Conservation (phyloP, 129 eudicot species). For the Tanacetum coccineum region DNA sequence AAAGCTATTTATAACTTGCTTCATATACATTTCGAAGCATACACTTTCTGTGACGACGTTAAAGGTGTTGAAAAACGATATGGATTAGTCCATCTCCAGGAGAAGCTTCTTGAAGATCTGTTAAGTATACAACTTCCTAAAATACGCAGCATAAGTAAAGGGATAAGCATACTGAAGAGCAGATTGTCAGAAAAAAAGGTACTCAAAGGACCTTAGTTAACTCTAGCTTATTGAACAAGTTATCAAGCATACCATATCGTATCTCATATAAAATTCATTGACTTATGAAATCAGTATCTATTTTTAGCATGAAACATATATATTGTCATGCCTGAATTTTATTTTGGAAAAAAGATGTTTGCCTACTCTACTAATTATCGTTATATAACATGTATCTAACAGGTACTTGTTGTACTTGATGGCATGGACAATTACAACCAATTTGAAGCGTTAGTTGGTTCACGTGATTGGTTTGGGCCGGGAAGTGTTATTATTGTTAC, state of each 20-base stretch:
- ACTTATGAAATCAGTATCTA: not conserved
- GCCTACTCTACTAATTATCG: not conserved
- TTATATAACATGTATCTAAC: not conserved
- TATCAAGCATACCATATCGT: not conserved
- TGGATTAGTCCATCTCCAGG: slow-evolving; percentile 29
- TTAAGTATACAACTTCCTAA: slow-evolving; percentile 4
- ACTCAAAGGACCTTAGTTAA: not conserved
- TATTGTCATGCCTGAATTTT: too few species aligned
- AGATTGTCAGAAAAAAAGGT: slow-evolving; percentile 29
- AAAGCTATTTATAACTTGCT: slow-evolving; percentile 29
- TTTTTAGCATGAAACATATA: too few species aligned
- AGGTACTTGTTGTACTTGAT: slow-evolving; percentile 36
- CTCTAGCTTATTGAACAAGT: too few species aligned
- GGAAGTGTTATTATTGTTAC: slow-evolving; percentile 38
- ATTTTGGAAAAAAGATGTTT: not conserved
- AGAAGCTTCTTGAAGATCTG: slow-evolving; percentile 30
- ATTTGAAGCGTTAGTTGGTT: slow-evolving; percentile 28
- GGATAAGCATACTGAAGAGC: slow-evolving; percentile 11
- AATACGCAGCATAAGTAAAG: slow-evolving; percentile 16
- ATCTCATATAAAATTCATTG: not conserved
- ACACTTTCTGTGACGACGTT: slow-evolving; percentile 30
- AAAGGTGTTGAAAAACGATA: slow-evolving; percentile 24
- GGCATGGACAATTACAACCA: slow-evolving; percentile 29
- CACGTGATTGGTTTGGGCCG: slow-evolving; percentile 28
- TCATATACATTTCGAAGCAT: slow-evolving; percentile 25